Evolutionary conservation across 345 rosid species (phyloP), one percentile per base, ranked within the genome.

Genomic region (Aurinia saxatilis): DNA sequence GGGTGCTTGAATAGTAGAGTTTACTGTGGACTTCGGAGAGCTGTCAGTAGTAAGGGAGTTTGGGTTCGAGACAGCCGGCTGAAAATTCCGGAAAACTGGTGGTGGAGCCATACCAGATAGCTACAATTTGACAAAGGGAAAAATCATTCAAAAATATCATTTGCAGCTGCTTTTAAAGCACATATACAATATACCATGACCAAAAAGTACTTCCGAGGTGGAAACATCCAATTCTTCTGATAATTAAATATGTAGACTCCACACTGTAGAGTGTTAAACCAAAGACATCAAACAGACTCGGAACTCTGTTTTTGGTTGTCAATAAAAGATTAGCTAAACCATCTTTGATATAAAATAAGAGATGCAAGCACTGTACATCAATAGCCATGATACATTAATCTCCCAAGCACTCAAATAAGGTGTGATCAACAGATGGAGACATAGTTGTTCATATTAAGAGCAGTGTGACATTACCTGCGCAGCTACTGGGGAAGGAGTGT

Each of bases 1-100:
- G 73, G 97, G 97, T 55, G 95, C 96, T 78, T 85, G 99, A 65
- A 90, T 78, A 67, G 82, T 85, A 50, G 96, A 74, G 82, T 81
- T 90, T 56, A 86, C 78, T 31, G 73, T 83, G 65, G 95, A 86
- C 79, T 69, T 90, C 21, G 85, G 81, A 49, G 86, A 80, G 77
- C 66, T 82, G 49, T 90, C 97, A 57, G 80, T 48, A 53, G 47
- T 67, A 63, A 72, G 74, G 30, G 81, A 52, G 67, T 69, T 75
- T 30, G 70, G 58, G 67, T 83, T 82, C 27, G 86, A 72, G 62
- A 87, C 87, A 79, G 84, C 90, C 21, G 86, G 90, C 52, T 72
- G 96, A 75, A 75, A 33, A 73, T 85, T 84, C 74, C 97, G 86
- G 68, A 83, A 81, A 61, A 85, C 78, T 50, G 97, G 99, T 27